These are phyloP conservation scores for Botrytis elliptica DNA, from an alignment of 2,329 filamentous ascomycete genomes.

Conservation along the genomic window DNA sequence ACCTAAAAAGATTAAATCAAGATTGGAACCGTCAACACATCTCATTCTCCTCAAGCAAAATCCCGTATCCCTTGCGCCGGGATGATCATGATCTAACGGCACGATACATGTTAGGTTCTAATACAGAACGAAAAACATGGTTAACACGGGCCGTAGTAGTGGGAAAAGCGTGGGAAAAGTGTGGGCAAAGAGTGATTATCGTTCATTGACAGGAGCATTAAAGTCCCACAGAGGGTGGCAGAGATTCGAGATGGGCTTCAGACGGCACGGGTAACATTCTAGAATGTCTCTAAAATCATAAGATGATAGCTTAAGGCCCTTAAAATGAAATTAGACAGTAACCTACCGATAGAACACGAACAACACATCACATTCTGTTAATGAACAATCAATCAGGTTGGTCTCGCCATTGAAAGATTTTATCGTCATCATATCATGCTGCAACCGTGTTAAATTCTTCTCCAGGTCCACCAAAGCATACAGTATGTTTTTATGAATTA, in stretches of 20 bases:
- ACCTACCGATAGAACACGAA: not conserved
- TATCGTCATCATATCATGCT: not conserved
- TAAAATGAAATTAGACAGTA: not conserved
- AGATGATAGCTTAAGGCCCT: not conserved
- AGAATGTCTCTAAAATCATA: constrained; percentile 9
- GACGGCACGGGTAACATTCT: constrained; percentile 21
- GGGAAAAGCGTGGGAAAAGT: constrained; percentile 2
- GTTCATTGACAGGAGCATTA: constrained; percentile 2
- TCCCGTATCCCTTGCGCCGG: constrained; percentile 21
- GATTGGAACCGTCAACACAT: constrained; percentile 3
- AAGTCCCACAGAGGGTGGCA: constrained; percentile 13
- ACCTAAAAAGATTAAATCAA: not conserved
- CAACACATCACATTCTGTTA: constrained; percentile 4
- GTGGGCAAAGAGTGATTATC: not conserved
- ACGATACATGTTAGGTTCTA: constrained; percentile 4
- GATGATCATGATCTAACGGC: constrained; percentile 20
- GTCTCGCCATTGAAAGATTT: not conserved
- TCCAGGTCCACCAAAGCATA: not conserved
- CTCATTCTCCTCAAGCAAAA: constrained; percentile 17
- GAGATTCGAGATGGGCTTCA: not conserved
- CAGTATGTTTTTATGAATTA: not conserved
- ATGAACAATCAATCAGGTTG: not conserved
- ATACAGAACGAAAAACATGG: constrained; percentile 14
- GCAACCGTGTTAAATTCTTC: not conserved
- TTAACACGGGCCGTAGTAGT: constrained; percentile 16